A percentile compares a stretch with the other conserved stretches of the same genome.
Evolutionary conservation across 345 rosid genomes (phyloP).

Genomic region (Fremontodendron californicum): DNA sequence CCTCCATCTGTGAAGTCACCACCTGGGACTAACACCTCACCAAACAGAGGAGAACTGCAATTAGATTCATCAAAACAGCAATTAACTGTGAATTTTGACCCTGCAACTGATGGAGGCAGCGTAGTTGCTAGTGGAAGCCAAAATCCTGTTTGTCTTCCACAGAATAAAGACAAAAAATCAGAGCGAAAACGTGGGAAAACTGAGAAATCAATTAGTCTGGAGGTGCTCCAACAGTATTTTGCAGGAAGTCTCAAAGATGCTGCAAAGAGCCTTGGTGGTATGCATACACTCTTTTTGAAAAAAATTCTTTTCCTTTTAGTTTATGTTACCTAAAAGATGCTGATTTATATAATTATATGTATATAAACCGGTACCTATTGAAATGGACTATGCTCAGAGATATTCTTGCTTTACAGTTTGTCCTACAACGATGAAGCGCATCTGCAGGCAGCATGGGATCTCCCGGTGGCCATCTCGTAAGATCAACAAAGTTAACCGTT

Average conservation of each 20-base stretch:
- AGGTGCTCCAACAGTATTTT: slow-evolving; percentile 83
- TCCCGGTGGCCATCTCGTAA: slow-evolving; percentile 98
- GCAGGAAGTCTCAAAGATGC: slow-evolving; percentile 94
- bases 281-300: slow-evolving; percentile 10
- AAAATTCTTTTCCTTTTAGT: background rate
- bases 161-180: slow-evolving; percentile 44
- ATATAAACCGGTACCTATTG: slow-evolving; percentile 5
- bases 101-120: slow-evolving; percentile 21
- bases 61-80: slow-evolving; percentile 34
- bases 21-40: slow-evolving; percentile 23
- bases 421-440: slow-evolving; percentile 99
- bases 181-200: slow-evolving; percentile 84
- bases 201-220: slow-evolving; percentile 84
- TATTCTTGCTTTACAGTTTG: slow-evolving; percentile 57
- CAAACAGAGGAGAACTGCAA: slow-evolving; percentile 25
- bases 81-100: slow-evolving; percentile 32
- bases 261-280: slow-evolving; percentile 62
- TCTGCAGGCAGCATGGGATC: slow-evolving; percentile 97
- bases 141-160: slow-evolving; percentile 29
- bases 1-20: slow-evolving; percentile 36
- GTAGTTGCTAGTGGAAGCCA: slow-evolving; percentile 25
- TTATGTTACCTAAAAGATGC: too few species aligned
- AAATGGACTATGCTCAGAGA: slow-evolving; percentile 10
- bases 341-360: too few species aligned
- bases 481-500: slow-evolving; percentile 90